Base-by-base conservation (phyloP, 805 yeast genomes). In the Ascoidea tarda region DNA sequence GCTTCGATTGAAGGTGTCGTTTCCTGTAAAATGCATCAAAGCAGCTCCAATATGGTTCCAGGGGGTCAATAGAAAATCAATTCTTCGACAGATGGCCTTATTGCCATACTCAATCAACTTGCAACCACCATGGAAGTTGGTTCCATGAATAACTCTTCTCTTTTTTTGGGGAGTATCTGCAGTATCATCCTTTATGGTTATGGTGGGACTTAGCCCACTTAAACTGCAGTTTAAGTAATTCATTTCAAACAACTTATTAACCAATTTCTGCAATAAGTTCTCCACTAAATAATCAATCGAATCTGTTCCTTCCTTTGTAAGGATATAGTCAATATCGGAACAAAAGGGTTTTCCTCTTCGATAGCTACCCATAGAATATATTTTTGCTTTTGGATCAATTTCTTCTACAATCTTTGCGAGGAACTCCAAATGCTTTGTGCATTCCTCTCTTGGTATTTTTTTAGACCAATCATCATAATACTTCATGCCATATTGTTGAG, bases 261-360 rank as follows among this genome's bases (percentile, higher is more conserved):
- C 46, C 6, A 70, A 55, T 16, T 56, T 55, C 5, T 50, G 47
- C 16, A 68, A 33, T n/a, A 62, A 55, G 5, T 50, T 46, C 5
- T 47, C 48, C 5, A 4, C 32, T 32, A 53, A 52, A 8, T 55
- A 45, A 2, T 60, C 60, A 2, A 55, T 54, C n/a, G 63, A 59
- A 4, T 63, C 56, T 1, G 65, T 63, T 5, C 61, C 66, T 14
- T 63, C 58, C 49, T 64, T 67, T 33, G 77, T 72, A 4, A 79
- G 51, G 31, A 79, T 63, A 47, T 76, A 67, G 59, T 79, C 84
- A 46, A 79, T 69, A 58, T 79, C 84, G 1, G 81, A 81, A 54
- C 76, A 72, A 5, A 60, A 60, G 4, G 54, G 49, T n/a, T 66
- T 59, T 3, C 78, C 81, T 21, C 84, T 67, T 42, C 78, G 64